Base-by-base conservation (phyloP, 164 flowering plant species). In the Tetracentron sinense region DNA sequence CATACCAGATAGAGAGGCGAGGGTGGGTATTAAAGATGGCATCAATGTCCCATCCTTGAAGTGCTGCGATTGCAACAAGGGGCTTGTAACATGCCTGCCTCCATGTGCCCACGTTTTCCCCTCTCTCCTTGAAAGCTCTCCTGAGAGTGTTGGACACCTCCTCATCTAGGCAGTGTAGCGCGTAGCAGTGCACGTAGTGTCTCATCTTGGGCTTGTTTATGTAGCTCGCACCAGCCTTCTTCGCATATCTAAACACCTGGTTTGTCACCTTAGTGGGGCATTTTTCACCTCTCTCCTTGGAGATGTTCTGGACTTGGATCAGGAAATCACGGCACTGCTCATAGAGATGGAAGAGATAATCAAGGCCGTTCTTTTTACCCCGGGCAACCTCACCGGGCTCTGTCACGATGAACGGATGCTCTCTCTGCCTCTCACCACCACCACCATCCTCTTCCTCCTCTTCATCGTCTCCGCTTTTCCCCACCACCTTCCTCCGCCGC, bases 141-240 rank as follows among this genome's bases (percentile, higher is more conserved):
- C 96, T 62, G 54, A 94, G 77, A 0, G 81, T 84, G 61, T 94
- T 85, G 0, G 97, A 94, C 1, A 79, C 82, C 28, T 77, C 88
- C 77, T 84, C 88, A 61, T 92, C 94, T 0, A 94, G 84, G 67
- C 97, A 94, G 64, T 94, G 97, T 35, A 91, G 76, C 0, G 96
- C 97, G 46, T 89, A 88, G 87, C 97, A 91, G 46, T 91, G 99
- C 62, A 94, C 96, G 62, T 92, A 94, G 75, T 94, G 97, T 19
- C 97, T 66, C 97, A 92, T 94, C 66, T 94, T 94, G 0, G 97
- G 97, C 83, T 94, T 94, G 92, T 94, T 94, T 16, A 94, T 91
- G 85, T 89, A 85, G 75, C 84, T 91, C 10, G 96, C 96, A 6
- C 97, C 99, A 0, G 85, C 84, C 78, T 83, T 82, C 80, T 85